Conservation (phyloP, 169 alveolate genomes). For the Theileria orientalis region DNA sequence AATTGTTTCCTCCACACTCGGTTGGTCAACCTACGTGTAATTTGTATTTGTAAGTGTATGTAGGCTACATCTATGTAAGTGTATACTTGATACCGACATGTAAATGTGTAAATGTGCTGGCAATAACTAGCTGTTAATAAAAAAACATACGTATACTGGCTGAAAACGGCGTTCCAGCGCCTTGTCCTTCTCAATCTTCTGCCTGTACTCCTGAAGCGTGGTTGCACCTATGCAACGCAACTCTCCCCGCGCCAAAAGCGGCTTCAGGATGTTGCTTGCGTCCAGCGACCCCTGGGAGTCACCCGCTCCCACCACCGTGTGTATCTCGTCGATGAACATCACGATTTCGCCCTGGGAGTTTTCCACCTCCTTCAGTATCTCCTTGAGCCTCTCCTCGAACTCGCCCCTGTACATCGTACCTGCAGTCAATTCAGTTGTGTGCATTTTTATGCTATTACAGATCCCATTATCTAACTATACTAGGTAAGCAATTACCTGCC, state of each 20-base stretch:
- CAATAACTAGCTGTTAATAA: constrained; percentile 25
- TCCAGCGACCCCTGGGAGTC: constrained; percentile 88
- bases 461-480: neutral
- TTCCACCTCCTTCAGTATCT: constrained; percentile 82
- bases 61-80: neutral
- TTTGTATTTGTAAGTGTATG: too few relatives aligned
- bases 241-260: constrained; percentile 88
- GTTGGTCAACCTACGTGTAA: constrained; percentile 75
- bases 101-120: too few relatives aligned
- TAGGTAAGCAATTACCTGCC: constrained; percentile 52
- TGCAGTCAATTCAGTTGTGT: constrained; percentile 13
- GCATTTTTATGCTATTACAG: too few relatives aligned
- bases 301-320: constrained; percentile 88
- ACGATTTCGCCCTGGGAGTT: constrained; percentile 86
- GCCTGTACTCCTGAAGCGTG: constrained; percentile 84
- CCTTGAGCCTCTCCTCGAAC: constrained; percentile 86
- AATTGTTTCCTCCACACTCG: constrained; percentile 80
- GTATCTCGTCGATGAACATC: constrained; percentile 87
- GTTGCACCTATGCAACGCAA: constrained; percentile 87
- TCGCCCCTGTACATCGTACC: constrained; percentile 88
- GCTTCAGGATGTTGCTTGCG: constrained; percentile 85
- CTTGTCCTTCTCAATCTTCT: constrained; percentile 85
- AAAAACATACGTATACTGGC: constrained; percentile 74
- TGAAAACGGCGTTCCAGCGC: constrained; percentile 89
- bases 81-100: too few relatives aligned